Evolutionary conservation across 805 yeast species (phyloP).

Genomic region (Suhomyces canberraensis): DNA sequence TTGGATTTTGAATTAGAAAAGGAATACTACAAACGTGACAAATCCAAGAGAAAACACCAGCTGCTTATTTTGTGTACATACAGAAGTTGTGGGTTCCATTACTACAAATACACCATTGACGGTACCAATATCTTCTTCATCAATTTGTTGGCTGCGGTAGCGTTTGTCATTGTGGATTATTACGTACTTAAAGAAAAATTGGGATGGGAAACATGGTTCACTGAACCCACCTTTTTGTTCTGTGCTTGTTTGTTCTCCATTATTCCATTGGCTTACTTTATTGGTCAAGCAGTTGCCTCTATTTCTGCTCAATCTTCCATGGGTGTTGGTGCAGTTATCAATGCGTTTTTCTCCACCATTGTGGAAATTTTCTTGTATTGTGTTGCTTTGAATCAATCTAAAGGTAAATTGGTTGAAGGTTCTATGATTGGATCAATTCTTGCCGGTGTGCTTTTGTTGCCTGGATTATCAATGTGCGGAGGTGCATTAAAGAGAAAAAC

Average conservation of each 20-base stretch:
- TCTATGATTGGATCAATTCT: slow-evolving; percentile 90
- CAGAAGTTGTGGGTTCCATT: slow-evolving; percentile 87
- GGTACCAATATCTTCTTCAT: slow-evolving; percentile 93
- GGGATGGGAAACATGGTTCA: slow-evolving; percentile 40
- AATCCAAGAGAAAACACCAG: slow-evolving; percentile 43
- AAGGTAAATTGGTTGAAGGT: slow-evolving; percentile 91
- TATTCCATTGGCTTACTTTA: slow-evolving; percentile 91
- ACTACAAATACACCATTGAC: slow-evolving; percentile 93
- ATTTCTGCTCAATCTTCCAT: slow-evolving; percentile 97
- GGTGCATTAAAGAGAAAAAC: slow-evolving; percentile 93
- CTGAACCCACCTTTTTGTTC: slow-evolving; percentile 67
- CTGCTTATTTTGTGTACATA: slow-evolving; percentile 82
- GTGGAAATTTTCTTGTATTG: slow-evolving; percentile 92
- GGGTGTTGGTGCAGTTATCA: slow-evolving; percentile 98
- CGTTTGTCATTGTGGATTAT: slow-evolving; percentile 79
- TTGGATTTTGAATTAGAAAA: slow-evolving; percentile 66
- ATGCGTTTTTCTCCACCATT: slow-evolving; percentile 94
- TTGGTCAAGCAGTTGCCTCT: slow-evolving; percentile 99
- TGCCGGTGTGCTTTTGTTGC: slow-evolving; percentile 87
- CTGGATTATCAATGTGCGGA: slow-evolving; percentile 96
- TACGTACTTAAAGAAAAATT: slow-evolving; percentile 52
- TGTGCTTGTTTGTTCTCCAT: slow-evolving; percentile 76
- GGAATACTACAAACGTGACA: slow-evolving; percentile 37
- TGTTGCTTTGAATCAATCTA: slow-evolving; percentile 81
- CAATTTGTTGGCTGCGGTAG: slow-evolving; percentile 74